Base-by-base conservation (phyloP, 225 moss, liverwort and hornwort genomes). In the Ulota crispa region DNA sequence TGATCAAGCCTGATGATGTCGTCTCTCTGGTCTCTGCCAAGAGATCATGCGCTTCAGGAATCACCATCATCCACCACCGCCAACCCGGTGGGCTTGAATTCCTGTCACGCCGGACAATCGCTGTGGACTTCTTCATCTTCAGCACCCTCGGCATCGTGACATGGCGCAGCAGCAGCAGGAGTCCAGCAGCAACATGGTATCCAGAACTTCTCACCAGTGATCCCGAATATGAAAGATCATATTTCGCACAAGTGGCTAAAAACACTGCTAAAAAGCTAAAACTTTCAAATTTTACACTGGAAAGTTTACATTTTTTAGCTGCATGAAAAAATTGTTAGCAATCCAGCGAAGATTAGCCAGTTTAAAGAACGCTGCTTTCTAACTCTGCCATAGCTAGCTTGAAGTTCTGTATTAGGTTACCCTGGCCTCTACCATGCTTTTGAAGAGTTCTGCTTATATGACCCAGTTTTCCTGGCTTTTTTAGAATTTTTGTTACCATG, bases 161-260 rank as follows among this genome's bases (percentile, higher is more conserved):
- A 83, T 82, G 76, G 82, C 50, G 0, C 14, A 70, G 9, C 64
- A 70, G 9, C 64, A 78, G 0, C 64, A 78, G 0, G 24, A 79
- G 9, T 76, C 64, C 41, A 85, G 47, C 27, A 84, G 68, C 62
- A 83, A 64, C 3, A 81, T 68, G 87, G 87, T 87, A 87, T 6
- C 11, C 15, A 39, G 21, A 55, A 30, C n/a, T 65, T 85, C 23
- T 39, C 9, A 39, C 2, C 34, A 34, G 34, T 34, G 34, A 34
- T 34, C 5, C 34, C 34, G 5, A 3, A 34, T 34, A 34, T 5
- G 34, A 34, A 34, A 34, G 4, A 3, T 34, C 34, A 34, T 34
- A 34, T 34, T 34, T 34, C 4, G 34, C 34, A 34, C 32, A 32
- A 32, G 32, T 32, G 32, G 4, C 4, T 32, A 32, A 32, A 34